Evolutionary conservation across 176 grass and related monocot genomes (phyloP), one percentile per base, ranked within the genome.

Genomic region (Carex kokanica): DNA sequence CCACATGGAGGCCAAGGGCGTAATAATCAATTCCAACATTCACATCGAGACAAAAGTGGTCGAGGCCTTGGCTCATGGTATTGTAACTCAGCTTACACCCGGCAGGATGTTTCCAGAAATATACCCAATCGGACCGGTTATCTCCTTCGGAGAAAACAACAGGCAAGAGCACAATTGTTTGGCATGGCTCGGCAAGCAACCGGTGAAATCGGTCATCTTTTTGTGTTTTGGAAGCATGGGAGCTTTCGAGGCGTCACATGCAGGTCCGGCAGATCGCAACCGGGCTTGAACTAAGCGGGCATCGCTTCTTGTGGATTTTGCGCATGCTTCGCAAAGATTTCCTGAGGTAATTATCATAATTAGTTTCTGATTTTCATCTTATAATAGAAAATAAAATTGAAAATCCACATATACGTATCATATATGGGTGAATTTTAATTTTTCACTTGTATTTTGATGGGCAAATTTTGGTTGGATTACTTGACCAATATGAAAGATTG

Each of bases 21-120:
- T 89, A 20, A 86, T 89, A 43, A 17, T 89, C 23, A 89, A 89
- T 85, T 79, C 88, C 16, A 62, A 81, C 8, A 9, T 71, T 38
- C 54, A 78, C 54, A 54, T 86, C 45, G 88, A 89, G 38, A 10
- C 1, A 0, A 36, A 56, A 10, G 53, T 68, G 0, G 24, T 89
- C n/a, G 2, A 74, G 23, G 84, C 79, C 8, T 78, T 89, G 54
- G 47, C 15, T 10, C 43, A 86, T 18, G 84, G 78, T 75, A 14
- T 25, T 54, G 4, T 25, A 16, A 53, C 43, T 52, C 24, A 3
- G 2, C 80, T 54, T 74, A 18, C 64, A n/a, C 83, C 74, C 5
- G 58, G 21, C 12, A 18, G 0, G 2, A 5, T 2, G 1, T 38
- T 80, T 64, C 79, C 79, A 0, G n/a, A 40, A 14, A 66, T 65